Evolutionary conservation across 176 grass and related monocot genomes (phyloP).

Genomic region (Poa annua): DNA sequence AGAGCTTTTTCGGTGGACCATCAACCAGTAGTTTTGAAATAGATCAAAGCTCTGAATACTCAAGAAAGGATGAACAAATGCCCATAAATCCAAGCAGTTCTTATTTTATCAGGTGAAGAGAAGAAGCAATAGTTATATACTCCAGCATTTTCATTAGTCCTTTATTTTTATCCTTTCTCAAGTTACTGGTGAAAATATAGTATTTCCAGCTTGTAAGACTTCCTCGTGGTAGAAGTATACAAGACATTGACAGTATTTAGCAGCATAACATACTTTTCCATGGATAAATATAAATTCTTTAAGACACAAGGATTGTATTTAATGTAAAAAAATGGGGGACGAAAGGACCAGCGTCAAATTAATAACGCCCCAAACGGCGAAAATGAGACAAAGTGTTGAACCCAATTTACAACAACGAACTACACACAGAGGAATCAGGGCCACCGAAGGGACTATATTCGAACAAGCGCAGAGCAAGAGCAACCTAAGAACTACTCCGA

Average conservation of each 20-base stretch:
- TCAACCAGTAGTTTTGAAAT: not conserved
- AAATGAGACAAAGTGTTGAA: too few species aligned
- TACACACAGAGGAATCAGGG: too few species aligned
- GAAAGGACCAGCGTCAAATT: too few species aligned
- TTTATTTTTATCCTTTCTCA: not conserved
- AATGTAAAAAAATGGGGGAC: too few species aligned
- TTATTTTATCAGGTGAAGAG: slow-evolving; percentile 3
- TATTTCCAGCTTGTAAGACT: not conserved
- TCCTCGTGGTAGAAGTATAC: not conserved
- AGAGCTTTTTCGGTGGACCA: not conserved
- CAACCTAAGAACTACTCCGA: too few species aligned
- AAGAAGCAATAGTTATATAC: not conserved
- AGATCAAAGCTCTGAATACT: not conserved
- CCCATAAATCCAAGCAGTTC: slow-evolving; percentile 7
- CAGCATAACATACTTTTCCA: not conserved
- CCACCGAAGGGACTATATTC: too few species aligned
- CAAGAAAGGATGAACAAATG: slow-evolving; percentile 14
- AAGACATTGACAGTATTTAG: not conserved
- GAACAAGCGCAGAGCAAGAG: too few species aligned
- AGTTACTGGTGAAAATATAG: not conserved
- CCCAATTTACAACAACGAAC: too few species aligned
- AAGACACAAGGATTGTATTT: not conserved
- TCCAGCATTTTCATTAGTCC: not conserved
- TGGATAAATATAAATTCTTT: not conserved
- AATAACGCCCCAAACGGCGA: too few species aligned